Conservation (phyloP, 1,139 yeast species). For the Groenewaldozyma sp. region DNA sequence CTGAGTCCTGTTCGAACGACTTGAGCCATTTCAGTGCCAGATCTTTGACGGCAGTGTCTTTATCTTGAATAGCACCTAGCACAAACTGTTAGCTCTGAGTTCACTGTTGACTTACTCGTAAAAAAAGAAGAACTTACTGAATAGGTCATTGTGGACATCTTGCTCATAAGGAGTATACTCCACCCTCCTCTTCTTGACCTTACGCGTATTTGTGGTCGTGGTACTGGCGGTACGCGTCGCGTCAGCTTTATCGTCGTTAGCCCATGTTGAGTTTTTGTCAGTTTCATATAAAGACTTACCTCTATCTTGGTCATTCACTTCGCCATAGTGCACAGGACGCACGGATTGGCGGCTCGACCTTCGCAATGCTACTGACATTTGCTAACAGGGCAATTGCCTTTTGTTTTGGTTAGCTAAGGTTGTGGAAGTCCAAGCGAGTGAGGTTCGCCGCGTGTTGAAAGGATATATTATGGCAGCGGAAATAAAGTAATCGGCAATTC, state of each 20-base stretch:
- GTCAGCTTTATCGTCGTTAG: not conserved
- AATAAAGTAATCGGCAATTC: too few relatives aligned
- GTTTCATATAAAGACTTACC: too few relatives aligned
- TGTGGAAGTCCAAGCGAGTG: too few relatives aligned
- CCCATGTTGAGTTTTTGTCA: not conserved
- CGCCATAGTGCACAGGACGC: constrained; percentile 3
- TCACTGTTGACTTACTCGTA: too few relatives aligned
- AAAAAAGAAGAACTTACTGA: constrained; percentile 3
- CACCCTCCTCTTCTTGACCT: too few relatives aligned
- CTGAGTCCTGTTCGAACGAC: constrained; percentile 37
- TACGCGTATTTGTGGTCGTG: not conserved
- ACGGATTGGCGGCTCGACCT: not conserved
- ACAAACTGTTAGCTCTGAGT: too few relatives aligned
- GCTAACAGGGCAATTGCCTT: too few relatives aligned
- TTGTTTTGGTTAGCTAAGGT: too few relatives aligned
- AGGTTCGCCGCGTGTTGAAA: too few relatives aligned
- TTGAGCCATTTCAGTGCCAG: constrained; percentile 66
- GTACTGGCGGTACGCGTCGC: not conserved
- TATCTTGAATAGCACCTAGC: not conserved
- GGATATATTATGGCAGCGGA: too few relatives aligned
- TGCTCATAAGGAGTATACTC: constrained; percentile 3
- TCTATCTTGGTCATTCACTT: constrained; percentile 4
- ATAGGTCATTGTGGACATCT: constrained; percentile 1
- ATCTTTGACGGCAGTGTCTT: constrained; percentile 38
- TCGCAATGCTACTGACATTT: too few relatives aligned